Evolutionary conservation across 257 asterid species (phyloP), one percentile per base, ranked within the genome.

Genomic region (Nicotiana noctiflora): DNA sequence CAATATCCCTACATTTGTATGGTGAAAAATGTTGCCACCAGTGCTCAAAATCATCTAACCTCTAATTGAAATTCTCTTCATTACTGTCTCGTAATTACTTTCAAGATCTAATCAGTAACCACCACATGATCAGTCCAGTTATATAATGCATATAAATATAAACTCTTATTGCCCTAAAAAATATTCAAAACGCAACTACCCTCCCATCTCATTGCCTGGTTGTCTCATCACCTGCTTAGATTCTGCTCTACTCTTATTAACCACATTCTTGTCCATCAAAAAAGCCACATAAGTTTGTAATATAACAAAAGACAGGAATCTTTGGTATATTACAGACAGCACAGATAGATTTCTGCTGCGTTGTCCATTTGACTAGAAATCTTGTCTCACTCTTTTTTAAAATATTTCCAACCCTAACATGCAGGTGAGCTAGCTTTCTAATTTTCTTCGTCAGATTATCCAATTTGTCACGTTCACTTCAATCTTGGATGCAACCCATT

Each of bases 331-430:
- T 72, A 86, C 75, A 86, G 93, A 89, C 94, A 90, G 81, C 91
- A 82, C 86, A 84, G 90, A 87, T 83, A 89, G 89, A 90, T 92
- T 86, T 83, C 82, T 44, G 25, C 37, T 82, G 77, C 75, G 89
- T 90, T 90, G 96, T 89, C 86, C 79, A 81, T 86, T 88, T 87
- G 94, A 90, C 95, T 88, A 88, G 14, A 72, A 72, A 72, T 79
- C 65, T 80, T 84, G 85, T 86, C 89, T 82, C 87, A 61, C 13
- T 0, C 34, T 34, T 31, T 32, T 70, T 44, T 70, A 44, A 40
- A 84, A 79, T 83, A 84, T 81, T 84, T 68, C 31, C 81, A 55
- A 44, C 15, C 82, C 85, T 89, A 90, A 92, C 95, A 93, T 93
- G 98, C 93, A 86, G 89, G 91, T 90, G 84, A 87, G 88, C 91